Evolutionary conservation across 495 filamentous ascomycete species (phyloP).

Genomic region (Chaetomium fimeti): DNA sequence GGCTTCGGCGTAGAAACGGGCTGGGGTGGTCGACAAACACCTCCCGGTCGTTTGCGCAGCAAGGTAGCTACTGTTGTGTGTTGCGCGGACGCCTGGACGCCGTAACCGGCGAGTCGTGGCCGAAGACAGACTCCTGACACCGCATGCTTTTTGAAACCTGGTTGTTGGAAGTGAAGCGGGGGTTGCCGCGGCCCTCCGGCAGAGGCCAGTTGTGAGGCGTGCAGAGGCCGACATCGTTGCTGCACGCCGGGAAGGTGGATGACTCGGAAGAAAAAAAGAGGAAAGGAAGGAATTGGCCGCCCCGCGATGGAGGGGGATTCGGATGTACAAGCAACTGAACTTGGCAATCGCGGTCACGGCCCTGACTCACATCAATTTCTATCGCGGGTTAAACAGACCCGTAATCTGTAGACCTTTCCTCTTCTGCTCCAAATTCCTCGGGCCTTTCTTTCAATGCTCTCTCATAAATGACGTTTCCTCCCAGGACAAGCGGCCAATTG

Average conservation of each 20-base stretch:
- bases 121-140: conserved; percentile 28
- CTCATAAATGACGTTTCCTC: conserved; percentile 34
- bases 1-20: conserved; percentile 51
- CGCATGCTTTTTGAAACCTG: conserved; percentile 16
- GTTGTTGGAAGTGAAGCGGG: conserved; percentile 15
- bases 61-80: background rate
- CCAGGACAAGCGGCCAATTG: conserved; percentile 25
- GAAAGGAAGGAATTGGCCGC: conserved; percentile 3
- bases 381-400: background rate
- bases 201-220: conserved; percentile 34
- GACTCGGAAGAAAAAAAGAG: background rate
- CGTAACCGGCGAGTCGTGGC: conserved; percentile 17
- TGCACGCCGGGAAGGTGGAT: background rate
- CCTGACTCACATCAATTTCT: background rate
- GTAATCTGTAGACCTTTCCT: background rate
- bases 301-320: conserved; percentile 11
- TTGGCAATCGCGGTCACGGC: background rate
- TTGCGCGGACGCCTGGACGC: conserved; percentile 4
- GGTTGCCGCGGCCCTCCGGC: conserved; percentile 29
- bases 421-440: background rate
- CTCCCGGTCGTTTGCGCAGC: conserved; percentile 15
- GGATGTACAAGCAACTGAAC: background rate
- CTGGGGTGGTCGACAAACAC: conserved; percentile 37
- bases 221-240: conserved; percentile 33
- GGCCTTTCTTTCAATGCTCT: background rate